Evolutionary conservation across 2,329 filamentous ascomycete genomes (phyloP).

Genomic region (Trichoderma lentiforme): DNA sequence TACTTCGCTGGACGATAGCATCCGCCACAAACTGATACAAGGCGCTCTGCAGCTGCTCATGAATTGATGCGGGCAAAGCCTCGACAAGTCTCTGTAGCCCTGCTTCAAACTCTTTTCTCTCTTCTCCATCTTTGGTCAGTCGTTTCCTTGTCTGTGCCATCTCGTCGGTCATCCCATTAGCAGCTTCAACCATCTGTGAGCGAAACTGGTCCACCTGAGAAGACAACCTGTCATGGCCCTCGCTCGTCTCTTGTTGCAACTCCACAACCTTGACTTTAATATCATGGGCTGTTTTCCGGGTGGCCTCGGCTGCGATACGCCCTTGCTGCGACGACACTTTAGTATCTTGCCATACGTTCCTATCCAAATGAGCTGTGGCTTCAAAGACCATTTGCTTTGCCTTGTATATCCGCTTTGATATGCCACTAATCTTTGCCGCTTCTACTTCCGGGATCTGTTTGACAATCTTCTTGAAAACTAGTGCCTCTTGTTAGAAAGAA

Average conservation of each 20-base stretch:
- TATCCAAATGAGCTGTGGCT: constrained; percentile 6
- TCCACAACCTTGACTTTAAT: background rate
- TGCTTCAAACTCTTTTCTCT: constrained; percentile 10
- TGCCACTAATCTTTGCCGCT: background rate
- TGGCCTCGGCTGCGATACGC: constrained; percentile 3
- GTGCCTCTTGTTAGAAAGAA: background rate
- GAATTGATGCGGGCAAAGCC: background rate
- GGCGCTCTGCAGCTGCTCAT: constrained; percentile 1
- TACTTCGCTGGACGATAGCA: constrained; percentile 1
- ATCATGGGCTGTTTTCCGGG: constrained; percentile 5
- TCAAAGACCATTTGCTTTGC: constrained; percentile 5
- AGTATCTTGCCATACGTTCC: constrained; percentile 8
- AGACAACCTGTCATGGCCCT: background rate
- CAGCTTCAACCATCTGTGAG: constrained; percentile 1
- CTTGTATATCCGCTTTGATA: background rate
- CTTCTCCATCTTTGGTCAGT: background rate
- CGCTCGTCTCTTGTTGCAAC: background rate
- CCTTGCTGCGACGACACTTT: background rate
- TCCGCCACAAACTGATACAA: constrained; percentile 14
- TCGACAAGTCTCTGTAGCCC: background rate
- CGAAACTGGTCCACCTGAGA: constrained; percentile 5
- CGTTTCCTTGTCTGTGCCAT: background rate
- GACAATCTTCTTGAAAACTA: constrained; percentile 4
- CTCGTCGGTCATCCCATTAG: background rate
- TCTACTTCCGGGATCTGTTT: constrained; percentile 6